Base-by-base conservation (phyloP, 176 grass and related monocot genomes). In the Musa troglodytarum region DNA sequence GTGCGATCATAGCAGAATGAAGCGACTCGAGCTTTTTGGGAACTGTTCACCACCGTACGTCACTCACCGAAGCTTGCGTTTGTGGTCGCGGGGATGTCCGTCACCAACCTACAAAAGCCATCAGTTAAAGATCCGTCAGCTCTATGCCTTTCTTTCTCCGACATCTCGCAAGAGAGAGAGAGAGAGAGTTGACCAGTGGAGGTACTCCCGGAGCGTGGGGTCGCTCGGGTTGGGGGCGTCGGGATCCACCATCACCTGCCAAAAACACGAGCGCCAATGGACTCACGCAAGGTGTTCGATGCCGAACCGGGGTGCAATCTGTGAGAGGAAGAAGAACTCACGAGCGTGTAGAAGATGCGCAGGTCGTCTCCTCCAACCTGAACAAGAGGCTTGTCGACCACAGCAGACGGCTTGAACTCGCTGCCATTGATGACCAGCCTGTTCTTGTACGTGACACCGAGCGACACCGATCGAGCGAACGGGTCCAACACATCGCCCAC, bases 181-280 rank as follows among this genome's bases (percentile, higher is more conserved):
- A 69, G 17, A 9, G 10, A 49, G 12, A 9, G 11, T 49, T 49
- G 43, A 96, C 92, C 92, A 96, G 89, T 97, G 93, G 20, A 97
- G 63, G 81, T 97, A 97, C 61, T 97, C 93, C 77, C 83, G 85
- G 15, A 93, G 24, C n/a, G 85, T 87, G 25, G 88, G 90, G 51
- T 87, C 87, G 82, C 90, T 97, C 16, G 93, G 93, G 71, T 82
- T 97, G 0, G 93, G 93, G 51, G 93, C 87, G 69, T 97, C 93
- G 22, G 93, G 93, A 82, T 97, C 90, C 65, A 92, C 82, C 93
- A 97, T 90, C 62, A 97, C 65, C 93, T 97, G 58, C 4, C 15
- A 56, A 76, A 20, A 72, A 50, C 8, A 77, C 13, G 57, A 1
- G 13, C 2, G 20, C 17, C 17, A 57, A 57, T 17, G 17, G 20